Evolutionary conservation across 768 basidiomycete genomes (phyloP), one percentile per base, ranked within the genome.

Genomic region (Kwoniella pini): DNA sequence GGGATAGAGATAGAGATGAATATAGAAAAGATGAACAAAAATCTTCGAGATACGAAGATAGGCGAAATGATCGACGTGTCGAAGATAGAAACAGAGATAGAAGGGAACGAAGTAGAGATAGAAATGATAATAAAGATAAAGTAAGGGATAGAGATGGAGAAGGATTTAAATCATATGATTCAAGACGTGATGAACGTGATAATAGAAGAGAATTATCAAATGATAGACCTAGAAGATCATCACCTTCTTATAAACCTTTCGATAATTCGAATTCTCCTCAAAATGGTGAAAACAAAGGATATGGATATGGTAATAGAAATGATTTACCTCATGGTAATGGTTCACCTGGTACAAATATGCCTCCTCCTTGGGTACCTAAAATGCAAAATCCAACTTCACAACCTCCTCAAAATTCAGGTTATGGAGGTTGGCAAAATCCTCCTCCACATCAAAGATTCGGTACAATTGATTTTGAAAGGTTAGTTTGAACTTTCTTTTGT

Each of bases 391-490:
- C 36, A 31, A 61, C 57, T 39, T 52, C 58, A 7, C 33, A 43
- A n/a, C 50, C 50, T 19, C 30, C 38, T n/a, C 33, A 36, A 36
- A 7, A 36, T 7, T 7, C 7, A 36, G 33, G 33, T 36, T 36
- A 36, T 36, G 33, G 33, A 7, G 33, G 33, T 40, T 61, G 59
- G 59, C 59, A 61, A 45, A 61, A 61, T 36, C 59, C 59, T 30
- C 59, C 59, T n/a, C 50, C 57, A 13, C 43, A 46, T 40, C 48
- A 40, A 42, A 48, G 67, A 17, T 54, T 51, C 30, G 50, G 57
- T 52, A 63, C 64, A 24, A 49, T 46, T 5, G 67, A 76, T 43
- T 62, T 70, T 30, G 69, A 68, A 31, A 59, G 59, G 71, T 75
- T 52, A 62, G 74, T 57, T 13, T 1, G 19, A 6, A 26, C 36